phyloP scores from a whole-genome alignment of 768 basidiomycete genomes.

The Hygrophorus russula region DNA sequence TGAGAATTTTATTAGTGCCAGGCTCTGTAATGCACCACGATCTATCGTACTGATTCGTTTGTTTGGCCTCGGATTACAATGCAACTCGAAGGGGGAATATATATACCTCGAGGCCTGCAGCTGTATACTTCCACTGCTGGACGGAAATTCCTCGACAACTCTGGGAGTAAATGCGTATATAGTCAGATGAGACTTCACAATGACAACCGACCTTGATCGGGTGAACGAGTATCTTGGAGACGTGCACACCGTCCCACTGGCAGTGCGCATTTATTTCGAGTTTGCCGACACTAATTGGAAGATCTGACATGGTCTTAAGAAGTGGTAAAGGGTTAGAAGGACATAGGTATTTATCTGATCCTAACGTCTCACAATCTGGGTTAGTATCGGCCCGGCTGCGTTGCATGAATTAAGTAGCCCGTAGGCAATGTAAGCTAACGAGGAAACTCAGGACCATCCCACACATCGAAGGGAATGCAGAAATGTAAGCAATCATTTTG shows the following conservation, averaged over 20 bases:
- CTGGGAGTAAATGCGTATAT: conserved; percentile 21
- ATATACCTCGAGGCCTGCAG: conserved; percentile 54
- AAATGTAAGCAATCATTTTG: conserved; percentile 35
- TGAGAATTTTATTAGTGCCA: conserved; percentile 41
- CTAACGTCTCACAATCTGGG: too few species aligned
- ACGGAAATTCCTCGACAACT: conserved; percentile 65
- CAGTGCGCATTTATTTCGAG: neutral
- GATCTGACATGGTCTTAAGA: neutral
- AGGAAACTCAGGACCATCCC: conserved; percentile 21
- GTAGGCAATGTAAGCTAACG: neutral
- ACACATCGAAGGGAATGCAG: conserved; percentile 39
- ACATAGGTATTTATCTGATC: too few species aligned
- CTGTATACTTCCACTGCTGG: conserved; percentile 40
- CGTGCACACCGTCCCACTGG: conserved; percentile 21
- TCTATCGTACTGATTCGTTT: conserved; percentile 47
- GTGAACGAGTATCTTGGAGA: conserved; percentile 52
- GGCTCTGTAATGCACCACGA: conserved; percentile 60
- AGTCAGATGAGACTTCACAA: neutral
- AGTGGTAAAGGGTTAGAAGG: neutral
- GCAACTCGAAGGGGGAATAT: neutral
- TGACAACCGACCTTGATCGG: conserved; percentile 48
- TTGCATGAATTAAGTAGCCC: too few species aligned
- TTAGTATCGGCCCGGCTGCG: too few species aligned
- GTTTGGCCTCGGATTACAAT: neutral
- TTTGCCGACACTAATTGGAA: neutral